Conservation (phyloP, 345 rosid species). For the Combretum micranthum region DNA sequence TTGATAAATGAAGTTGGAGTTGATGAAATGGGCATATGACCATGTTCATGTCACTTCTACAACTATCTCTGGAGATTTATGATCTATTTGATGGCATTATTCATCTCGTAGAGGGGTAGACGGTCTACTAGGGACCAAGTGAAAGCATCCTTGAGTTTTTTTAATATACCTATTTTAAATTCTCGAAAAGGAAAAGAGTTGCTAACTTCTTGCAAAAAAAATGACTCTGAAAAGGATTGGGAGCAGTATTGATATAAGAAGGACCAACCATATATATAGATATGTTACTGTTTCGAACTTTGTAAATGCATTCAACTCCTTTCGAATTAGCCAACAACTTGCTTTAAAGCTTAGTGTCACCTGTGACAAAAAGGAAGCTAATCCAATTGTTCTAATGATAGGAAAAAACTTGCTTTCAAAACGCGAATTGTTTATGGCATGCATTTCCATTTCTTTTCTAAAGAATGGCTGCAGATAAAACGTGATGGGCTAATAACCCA, state of each 20-base stretch:
- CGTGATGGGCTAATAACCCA: too few relatives aligned
- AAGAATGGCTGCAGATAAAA: slow-evolving; percentile 35
- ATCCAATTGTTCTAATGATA: slow-evolving; percentile 30
- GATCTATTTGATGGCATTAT: slow-evolving; percentile 39
- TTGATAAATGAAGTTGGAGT: too few relatives aligned
- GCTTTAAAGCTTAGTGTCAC: slow-evolving; percentile 18
- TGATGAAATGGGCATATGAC: too few relatives aligned
- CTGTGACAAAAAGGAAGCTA: slow-evolving; percentile 21
- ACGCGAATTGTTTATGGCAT: slow-evolving; percentile 40
- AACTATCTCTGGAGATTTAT: slow-evolving; percentile 42
- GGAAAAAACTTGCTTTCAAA: slow-evolving; percentile 33
- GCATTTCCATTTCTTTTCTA: too few relatives aligned
- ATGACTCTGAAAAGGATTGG: slow-evolving; percentile 39
- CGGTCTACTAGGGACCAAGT: slow-evolving; percentile 44
- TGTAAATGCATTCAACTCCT: slow-evolving; percentile 26
- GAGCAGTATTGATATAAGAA: slow-evolving; percentile 40
- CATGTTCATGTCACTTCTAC: slow-evolving; percentile 39
- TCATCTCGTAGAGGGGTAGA: slow-evolving; percentile 35
- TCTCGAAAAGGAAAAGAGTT: slow-evolving; percentile 42
- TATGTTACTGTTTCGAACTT: slow-evolving; percentile 26
- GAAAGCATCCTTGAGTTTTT: slow-evolving; percentile 32
- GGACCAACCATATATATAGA: slow-evolving; percentile 25
- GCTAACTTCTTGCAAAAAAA: slow-evolving; percentile 45
- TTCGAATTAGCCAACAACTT: slow-evolving; percentile 25
- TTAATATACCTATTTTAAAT: slow-evolving; percentile 34